Evolutionary conservation across 2,329 filamentous ascomycete species (phyloP).

Genomic region (Huntiella abstrusa): DNA sequence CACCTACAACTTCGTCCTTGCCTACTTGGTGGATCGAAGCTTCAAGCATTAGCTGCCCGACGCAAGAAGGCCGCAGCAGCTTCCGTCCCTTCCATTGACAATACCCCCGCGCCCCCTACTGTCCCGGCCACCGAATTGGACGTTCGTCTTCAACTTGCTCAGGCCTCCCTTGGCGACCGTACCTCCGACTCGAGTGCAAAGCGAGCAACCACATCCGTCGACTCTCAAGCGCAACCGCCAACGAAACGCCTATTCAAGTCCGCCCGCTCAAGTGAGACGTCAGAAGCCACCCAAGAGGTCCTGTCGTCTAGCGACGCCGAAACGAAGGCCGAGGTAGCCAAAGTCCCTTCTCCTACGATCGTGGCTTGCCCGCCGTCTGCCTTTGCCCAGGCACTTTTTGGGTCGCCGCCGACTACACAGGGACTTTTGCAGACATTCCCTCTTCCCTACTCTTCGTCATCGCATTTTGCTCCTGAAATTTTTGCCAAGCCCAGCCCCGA

Average conservation of each 20-base stretch:
- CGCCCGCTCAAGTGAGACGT: not conserved
- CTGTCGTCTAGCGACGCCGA: not conserved
- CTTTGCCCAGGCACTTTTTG: conserved; percentile 37
- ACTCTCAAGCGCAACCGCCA: not conserved
- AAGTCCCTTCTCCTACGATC: not conserved
- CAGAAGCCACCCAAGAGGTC: not conserved
- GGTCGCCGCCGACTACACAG: conserved; percentile 17
- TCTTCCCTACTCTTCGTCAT: conserved; percentile 32
- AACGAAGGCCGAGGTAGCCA: not conserved
- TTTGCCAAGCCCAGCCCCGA: conserved; percentile 83
- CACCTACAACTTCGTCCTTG: conserved; percentile 22
- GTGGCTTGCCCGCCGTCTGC: conserved; percentile 25
- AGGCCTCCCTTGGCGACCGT: conserved; percentile 1
- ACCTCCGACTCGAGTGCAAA: not conserved
- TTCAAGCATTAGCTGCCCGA: conserved; percentile 74
- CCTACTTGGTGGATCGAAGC: conserved; percentile 76
- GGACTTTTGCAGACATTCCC: conserved; percentile 18
- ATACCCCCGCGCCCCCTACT: not conserved
- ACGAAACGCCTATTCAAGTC: not conserved
- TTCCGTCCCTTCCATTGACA: not conserved
- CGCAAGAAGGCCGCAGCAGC: conserved; percentile 66
- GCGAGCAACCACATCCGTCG: not conserved
- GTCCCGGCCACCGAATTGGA: not conserved
- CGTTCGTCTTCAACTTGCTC: conserved; percentile 2
- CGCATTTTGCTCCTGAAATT: conserved; percentile 34